A percentile compares a stretch with the other conserved stretches of the same genome.
Conservation (phyloP, 2,329 filamentous ascomycete genomes). For the Colletotrichum gloeosporioides region DNA sequence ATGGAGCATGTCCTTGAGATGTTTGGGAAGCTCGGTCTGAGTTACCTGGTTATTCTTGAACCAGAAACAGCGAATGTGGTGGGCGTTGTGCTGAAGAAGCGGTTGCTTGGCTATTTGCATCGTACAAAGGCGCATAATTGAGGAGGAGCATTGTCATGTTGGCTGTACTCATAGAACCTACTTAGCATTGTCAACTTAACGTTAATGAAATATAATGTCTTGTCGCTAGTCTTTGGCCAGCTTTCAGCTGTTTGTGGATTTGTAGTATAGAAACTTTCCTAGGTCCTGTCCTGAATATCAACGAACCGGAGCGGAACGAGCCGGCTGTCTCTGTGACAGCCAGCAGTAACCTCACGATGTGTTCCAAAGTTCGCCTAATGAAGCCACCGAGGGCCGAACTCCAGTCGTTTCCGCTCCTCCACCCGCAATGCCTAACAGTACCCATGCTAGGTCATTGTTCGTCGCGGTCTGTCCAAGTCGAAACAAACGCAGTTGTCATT, state of each 20-base stretch:
- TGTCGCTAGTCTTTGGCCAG: neutral
- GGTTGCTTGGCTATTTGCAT: constrained; percentile 34
- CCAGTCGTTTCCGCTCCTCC: neutral
- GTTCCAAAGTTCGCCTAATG: neutral
- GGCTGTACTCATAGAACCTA: neutral
- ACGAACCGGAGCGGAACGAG: neutral
- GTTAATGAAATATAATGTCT: neutral
- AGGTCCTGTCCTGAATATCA: neutral
- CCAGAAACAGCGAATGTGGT: constrained; percentile 54
- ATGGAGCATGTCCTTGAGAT: constrained; percentile 65
- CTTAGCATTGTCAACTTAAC: neutral
- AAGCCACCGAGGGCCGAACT: neutral
- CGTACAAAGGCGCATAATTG: neutral
- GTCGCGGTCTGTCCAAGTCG: neutral
- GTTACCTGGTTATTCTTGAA: constrained; percentile 58
- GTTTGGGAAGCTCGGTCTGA: constrained; percentile 61
- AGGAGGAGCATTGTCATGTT: neutral
- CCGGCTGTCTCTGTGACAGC: neutral
- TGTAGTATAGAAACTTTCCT: neutral
- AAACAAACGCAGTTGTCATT: neutral
- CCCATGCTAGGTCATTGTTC: accelerated
- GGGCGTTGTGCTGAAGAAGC: constrained; percentile 64
- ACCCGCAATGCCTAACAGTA: accelerated
- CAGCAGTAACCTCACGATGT: neutral
- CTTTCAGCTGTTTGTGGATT: too few relatives aligned